Evolutionary conservation across 805 yeast genomes (phyloP).

Genomic region (Spathaspora gorwiae): DNA sequence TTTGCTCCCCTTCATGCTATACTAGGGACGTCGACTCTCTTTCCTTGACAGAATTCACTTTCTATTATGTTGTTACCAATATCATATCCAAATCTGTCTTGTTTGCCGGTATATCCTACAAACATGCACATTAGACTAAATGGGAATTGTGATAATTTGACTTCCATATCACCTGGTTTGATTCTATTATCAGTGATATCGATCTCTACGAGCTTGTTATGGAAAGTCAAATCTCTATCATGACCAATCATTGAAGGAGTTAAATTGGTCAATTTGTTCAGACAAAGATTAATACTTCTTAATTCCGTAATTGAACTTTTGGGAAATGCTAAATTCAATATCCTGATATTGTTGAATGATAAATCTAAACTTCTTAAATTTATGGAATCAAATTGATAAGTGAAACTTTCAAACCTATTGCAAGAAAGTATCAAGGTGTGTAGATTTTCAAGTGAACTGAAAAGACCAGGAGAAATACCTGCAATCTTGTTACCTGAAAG

Average conservation of each 20-base stretch:
- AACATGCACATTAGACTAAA: constrained; percentile 9
- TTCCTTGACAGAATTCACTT: constrained; percentile 10
- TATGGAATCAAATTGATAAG: constrained; percentile 3
- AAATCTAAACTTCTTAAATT: constrained; percentile 10
- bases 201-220: constrained; percentile 11
- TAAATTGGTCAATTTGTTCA: constrained; percentile 11
- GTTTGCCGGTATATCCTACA: constrained; percentile 12
- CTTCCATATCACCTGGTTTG: background rate
- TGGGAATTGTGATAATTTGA: constrained; percentile 2
- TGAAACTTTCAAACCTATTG: constrained; percentile 9
- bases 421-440: constrained; percentile 9
- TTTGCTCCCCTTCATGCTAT: background rate
- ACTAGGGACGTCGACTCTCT: constrained; percentile 9
- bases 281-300: constrained; percentile 9
- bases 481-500: constrained; percentile 9
- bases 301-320: constrained; percentile 6
- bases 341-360: constrained; percentile 10
- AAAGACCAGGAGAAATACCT: constrained; percentile 3
- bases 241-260: constrained; percentile 10
- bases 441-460: constrained; percentile 5
- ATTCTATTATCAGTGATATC: constrained; percentile 15
- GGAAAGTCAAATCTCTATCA: constrained; percentile 3
- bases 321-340: constrained; percentile 5
- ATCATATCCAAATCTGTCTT: constrained; percentile 18
- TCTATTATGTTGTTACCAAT: constrained; percentile 13